Evolutionary conservation across 306 rosid species (phyloP).

Genomic region (Spatholobus suberectus): DNA sequence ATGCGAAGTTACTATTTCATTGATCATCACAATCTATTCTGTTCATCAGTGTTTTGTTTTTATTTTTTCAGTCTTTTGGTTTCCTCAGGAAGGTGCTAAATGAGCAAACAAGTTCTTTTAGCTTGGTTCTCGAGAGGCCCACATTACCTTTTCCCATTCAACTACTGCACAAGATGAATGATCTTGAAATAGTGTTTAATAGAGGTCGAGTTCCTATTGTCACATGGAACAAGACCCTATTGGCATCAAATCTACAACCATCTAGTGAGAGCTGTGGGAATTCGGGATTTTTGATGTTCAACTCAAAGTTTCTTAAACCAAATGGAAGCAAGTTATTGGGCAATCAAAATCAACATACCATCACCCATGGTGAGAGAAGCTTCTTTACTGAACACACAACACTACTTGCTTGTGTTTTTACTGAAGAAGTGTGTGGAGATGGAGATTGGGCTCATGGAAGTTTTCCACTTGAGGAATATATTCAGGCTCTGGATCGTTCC

Average conservation of each 20-base stretch:
- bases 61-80: constrained; percentile 63
- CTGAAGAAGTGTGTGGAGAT: constrained; percentile 80
- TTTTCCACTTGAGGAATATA: constrained; percentile 87
- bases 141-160: constrained; percentile 56
- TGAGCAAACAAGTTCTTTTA: constrained; percentile 56
- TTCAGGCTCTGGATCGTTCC: constrained; percentile 82
- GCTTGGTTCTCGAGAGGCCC: constrained; percentile 66
- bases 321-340: constrained; percentile 66
- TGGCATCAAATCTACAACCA: constrained; percentile 72
- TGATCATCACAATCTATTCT: constrained; percentile 41
- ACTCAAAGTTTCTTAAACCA: constrained; percentile 71
- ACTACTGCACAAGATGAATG: constrained; percentile 56
- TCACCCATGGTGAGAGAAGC: constrained; percentile 58
- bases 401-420: constrained; percentile 66
- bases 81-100: constrained; percentile 59
- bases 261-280: constrained; percentile 61
- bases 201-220: constrained; percentile 82
- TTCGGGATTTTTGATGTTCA: constrained; percentile 75
- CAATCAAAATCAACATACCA: constrained; percentile 57
- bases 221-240: constrained; percentile 73
- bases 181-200: constrained; percentile 71
- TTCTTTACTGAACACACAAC: constrained; percentile 45
- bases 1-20: constrained; percentile 23
- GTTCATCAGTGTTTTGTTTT: constrained; percentile 67
- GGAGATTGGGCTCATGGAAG: constrained; percentile 94